Evolutionary conservation across 768 basidiomycete genomes (phyloP).

Genomic region (Mycena galericulata): DNA sequence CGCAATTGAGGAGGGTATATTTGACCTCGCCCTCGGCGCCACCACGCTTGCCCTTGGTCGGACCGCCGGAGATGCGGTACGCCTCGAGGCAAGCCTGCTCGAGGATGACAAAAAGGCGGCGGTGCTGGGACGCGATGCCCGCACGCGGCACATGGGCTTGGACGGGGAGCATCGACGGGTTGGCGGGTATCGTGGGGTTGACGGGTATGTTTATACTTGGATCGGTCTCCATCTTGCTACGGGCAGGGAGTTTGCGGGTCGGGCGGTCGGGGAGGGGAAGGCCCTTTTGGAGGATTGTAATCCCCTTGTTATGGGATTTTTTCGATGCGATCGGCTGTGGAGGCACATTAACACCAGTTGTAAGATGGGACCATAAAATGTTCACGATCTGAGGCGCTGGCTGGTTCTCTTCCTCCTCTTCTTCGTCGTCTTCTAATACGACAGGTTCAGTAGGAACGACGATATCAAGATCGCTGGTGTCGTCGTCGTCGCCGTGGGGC

Average conservation of each 20-base stretch:
- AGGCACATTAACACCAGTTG: neutral
- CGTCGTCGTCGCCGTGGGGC: slow-evolving; percentile 46
- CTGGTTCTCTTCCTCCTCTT: slow-evolving; percentile 37
- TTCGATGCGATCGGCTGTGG: neutral
- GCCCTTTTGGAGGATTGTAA: slow-evolving; percentile 35
- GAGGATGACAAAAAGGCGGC: slow-evolving; percentile 89
- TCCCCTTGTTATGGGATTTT: slow-evolving; percentile 25
- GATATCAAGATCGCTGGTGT: slow-evolving; percentile 49
- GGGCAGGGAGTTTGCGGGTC: slow-evolving; percentile 61
- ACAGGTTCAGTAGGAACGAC: slow-evolving; percentile 34
- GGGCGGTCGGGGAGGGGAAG: slow-evolving; percentile 62
- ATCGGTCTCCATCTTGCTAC: slow-evolving; percentile 42
- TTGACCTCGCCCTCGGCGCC: slow-evolving; percentile 86
- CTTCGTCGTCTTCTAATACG: slow-evolving; percentile 44
- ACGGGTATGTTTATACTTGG: neutral
- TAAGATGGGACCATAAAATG: neutral
- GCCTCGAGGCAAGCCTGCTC: slow-evolving; percentile 97
- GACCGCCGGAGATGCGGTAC: slow-evolving; percentile 82
- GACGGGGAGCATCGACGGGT: slow-evolving; percentile 86
- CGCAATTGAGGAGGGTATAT: slow-evolving; percentile 97
- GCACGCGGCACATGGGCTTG: slow-evolving; percentile 80
- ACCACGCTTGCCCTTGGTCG: slow-evolving; percentile 64
- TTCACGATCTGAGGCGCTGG: slow-evolving; percentile 28
- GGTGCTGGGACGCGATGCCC: slow-evolving; percentile 62
- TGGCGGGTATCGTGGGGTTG: slow-evolving; percentile 61